Base-by-base conservation (phyloP, 1,284 basidiomycete species). In the Boletus sp. region DNA sequence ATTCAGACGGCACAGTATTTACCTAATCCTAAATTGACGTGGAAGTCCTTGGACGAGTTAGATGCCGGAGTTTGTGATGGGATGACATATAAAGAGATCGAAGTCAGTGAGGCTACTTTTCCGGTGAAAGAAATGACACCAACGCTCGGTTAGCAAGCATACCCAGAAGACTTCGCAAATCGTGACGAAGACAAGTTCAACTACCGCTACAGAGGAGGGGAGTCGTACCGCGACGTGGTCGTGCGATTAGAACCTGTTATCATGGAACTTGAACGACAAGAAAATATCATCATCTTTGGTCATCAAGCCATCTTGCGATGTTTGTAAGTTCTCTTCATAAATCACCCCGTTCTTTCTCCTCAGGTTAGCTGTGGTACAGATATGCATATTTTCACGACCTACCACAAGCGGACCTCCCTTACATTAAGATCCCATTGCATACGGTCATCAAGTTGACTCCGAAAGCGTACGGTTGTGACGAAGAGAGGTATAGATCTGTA, bases 121-220 rank as follows among this genome's bases (percentile, higher is more conserved):
- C 8, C 1, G 8, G 33, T 8, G 17, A 10, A 35, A 8, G 16
- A 14, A 42, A 33, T 17, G 3, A 13, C 20, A 16, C 34, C 54
- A 2, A 59, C 35, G 20, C 22, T 46, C 25, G 19, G 22, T 41
- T 43, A 94, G 88, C 81, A 85, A 74, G 84, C 84, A 43, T 99
- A 98, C 65, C 96, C 96, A 0, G 96, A 99, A 57, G 96, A 99
- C 69, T 98, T 95, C 65, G 94, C 93, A n/a, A 93, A 92, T 62
- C 83, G 96, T 22, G 96, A 99, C 63, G 94, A 99, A 47, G 96
- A 99, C 74, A 99, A 99, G 70, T 99, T 97, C 72, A 99, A 99
- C 72, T 99, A 99, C 67, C 84, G 96, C 20, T 98, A 98, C 70
- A 78, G 91, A 63, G 89, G 83, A 16, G 95, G 96, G 45, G 96